Conservation (phyloP, 192 early-diverging fungal genomes). For the Coemansia sp. region DNA sequence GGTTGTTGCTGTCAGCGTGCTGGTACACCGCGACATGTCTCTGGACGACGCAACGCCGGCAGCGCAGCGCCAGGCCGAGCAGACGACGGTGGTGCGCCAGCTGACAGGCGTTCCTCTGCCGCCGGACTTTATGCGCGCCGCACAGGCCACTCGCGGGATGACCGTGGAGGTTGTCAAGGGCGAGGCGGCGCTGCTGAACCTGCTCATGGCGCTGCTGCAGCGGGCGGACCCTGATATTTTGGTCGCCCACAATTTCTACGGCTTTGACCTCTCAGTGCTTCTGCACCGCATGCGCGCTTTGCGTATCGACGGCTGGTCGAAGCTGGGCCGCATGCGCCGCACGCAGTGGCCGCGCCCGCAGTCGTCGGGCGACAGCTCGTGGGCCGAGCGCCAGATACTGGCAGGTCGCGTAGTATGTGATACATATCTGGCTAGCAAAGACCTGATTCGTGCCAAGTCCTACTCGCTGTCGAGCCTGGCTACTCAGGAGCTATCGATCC, state of each 20-base stretch:
- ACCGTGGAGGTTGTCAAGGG: slow-evolving; percentile 63
- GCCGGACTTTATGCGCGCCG: slow-evolving; percentile 69
- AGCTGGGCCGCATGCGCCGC: slow-evolving; percentile 81
- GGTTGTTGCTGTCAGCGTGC: slow-evolving; percentile 74
- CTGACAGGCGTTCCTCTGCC: slow-evolving; percentile 74
- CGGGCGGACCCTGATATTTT: slow-evolving; percentile 87
- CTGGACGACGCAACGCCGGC: slow-evolving; percentile 60
- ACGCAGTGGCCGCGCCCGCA: slow-evolving; percentile 86
- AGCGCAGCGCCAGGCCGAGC: slow-evolving; percentile 48
- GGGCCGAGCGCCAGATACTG: slow-evolving; percentile 71
- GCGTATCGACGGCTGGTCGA: slow-evolving; percentile 79
- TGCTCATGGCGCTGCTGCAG: slow-evolving; percentile 71
- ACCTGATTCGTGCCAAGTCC: slow-evolving; percentile 80
- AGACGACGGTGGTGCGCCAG: slow-evolving; percentile 75
- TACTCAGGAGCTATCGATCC: slow-evolving; percentile 70
- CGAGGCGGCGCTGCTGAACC: slow-evolving; percentile 80
- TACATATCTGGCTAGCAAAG: slow-evolving; percentile 86
- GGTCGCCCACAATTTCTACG: slow-evolving; percentile 95
- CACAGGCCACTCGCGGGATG: slow-evolving; percentile 35
- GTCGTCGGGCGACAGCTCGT: slow-evolving; percentile 70
- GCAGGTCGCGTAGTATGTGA: slow-evolving; percentile 91
- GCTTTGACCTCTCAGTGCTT: slow-evolving; percentile 91
- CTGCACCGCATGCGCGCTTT: slow-evolving; percentile 90
- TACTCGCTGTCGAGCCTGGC: slow-evolving; percentile 82
- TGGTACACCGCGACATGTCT: slow-evolving; percentile 70